A percentile compares a stretch with the other conserved stretches of the same genome.
These are phyloP conservation scores for Debaryomyces psychrophilus DNA, from an alignment of 1,139 yeast genomes.

Conservation along the genomic window DNA sequence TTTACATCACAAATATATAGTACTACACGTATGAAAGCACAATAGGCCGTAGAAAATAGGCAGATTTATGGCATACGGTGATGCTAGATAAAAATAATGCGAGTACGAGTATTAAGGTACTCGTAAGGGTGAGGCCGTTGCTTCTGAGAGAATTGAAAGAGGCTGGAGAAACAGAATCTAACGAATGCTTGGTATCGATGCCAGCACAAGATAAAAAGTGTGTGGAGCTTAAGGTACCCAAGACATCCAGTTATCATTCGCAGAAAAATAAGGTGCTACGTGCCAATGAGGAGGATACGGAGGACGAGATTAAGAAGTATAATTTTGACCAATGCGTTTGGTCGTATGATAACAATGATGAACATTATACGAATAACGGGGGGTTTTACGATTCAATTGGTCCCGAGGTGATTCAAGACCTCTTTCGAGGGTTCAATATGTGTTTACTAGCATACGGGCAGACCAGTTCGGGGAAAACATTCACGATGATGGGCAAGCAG, in stretches of 20 bases:
- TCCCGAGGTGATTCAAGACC: slow-evolving; percentile 59
- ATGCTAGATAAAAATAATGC: slow-evolving; percentile 4
- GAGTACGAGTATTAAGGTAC: slow-evolving; percentile 41
- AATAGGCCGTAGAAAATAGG: background rate
- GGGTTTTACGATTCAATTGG: slow-evolving; percentile 58
- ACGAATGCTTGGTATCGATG: slow-evolving; percentile 34
- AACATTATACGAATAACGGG: slow-evolving; percentile 49
- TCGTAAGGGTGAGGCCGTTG: slow-evolving; percentile 51
- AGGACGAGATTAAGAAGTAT: slow-evolving; percentile 37
- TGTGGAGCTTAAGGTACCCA: slow-evolving; percentile 28
- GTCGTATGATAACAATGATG: slow-evolving; percentile 47
- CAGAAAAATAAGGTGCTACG: slow-evolving; percentile 10
- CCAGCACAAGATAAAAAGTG: slow-evolving; percentile 26
- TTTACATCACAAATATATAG: slow-evolving; percentile 3
- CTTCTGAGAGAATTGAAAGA: slow-evolving; percentile 35
- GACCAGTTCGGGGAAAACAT: slow-evolving; percentile 74
- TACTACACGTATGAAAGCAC: background rate
- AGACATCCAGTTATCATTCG: slow-evolving; percentile 20
- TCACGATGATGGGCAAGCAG: slow-evolving; percentile 69
- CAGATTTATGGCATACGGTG: background rate
- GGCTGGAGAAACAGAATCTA: slow-evolving; percentile 5
- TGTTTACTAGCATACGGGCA: slow-evolving; percentile 81
- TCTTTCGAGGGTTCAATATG: slow-evolving; percentile 70
- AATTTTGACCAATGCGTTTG: slow-evolving; percentile 62
- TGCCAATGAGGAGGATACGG: slow-evolving; percentile 7